phyloP scores from a whole-genome alignment of 164 flowering plant genomes.

The Macadamia integrifolia region DNA sequence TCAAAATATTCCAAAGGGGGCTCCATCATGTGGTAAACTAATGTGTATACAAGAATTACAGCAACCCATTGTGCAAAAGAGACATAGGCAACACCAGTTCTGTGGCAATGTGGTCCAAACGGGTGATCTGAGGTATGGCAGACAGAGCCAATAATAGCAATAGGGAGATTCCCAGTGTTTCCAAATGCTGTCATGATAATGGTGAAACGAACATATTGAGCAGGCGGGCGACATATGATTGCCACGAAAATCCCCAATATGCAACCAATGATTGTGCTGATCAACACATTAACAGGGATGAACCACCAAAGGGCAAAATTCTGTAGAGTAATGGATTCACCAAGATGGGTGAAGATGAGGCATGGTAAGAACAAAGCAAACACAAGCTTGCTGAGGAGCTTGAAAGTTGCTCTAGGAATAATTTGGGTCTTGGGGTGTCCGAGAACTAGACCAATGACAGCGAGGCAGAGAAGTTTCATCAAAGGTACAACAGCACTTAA shows the following conservation, averaged over 20 bases:
- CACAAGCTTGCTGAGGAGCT: slow-evolving; percentile 88
- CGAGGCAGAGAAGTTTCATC: slow-evolving; percentile 71
- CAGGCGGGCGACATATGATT: slow-evolving; percentile 70
- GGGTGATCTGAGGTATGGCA: slow-evolving; percentile 61
- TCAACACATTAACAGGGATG: slow-evolving; percentile 69
- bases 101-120: slow-evolving; percentile 63
- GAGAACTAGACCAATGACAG: slow-evolving; percentile 66
- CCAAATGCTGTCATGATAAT: slow-evolving; percentile 83
- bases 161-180: slow-evolving; percentile 76
- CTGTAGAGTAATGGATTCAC: slow-evolving; percentile 49
- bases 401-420: slow-evolving; percentile 66
- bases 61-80: slow-evolving; percentile 91
- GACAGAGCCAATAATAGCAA: slow-evolving; percentile 71
- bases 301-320: slow-evolving; percentile 81
- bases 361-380: slow-evolving; percentile 88
- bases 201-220: slow-evolving; percentile 61
- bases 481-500: slow-evolving; percentile 59
- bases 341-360: slow-evolving; percentile 66
- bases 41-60: slow-evolving; percentile 78
- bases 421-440: slow-evolving; percentile 57
- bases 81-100: slow-evolving; percentile 70
- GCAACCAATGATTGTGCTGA: slow-evolving; percentile 64
- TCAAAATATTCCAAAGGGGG: slow-evolving; percentile 82
- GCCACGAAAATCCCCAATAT: slow-evolving; percentile 64
- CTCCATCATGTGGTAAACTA: slow-evolving; percentile 97